Evolutionary conservation across 1,139 yeast species (phyloP).

Genomic region (Lizanozyma gosingica): DNA sequence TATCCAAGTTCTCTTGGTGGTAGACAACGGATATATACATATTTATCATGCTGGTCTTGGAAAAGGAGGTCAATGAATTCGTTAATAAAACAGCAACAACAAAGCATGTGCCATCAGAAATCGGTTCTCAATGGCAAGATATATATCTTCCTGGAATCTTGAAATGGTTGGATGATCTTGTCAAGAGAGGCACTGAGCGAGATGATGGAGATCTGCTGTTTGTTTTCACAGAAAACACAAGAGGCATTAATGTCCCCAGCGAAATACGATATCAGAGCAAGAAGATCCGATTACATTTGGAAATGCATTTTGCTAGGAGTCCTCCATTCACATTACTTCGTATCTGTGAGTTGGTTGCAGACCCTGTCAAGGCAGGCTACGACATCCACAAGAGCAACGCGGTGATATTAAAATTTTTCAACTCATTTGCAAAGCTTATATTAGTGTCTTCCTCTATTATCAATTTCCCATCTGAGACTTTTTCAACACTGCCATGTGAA

Average conservation of each 20-base stretch:
- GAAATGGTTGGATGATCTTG: constrained; percentile 2
- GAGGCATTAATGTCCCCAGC: constrained; percentile 2
- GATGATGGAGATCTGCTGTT: not conserved
- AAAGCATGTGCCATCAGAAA: not conserved
- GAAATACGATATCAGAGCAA: constrained; percentile 11
- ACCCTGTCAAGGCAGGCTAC: constrained; percentile 28
- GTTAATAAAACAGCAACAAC: not conserved
- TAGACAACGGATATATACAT: too few species aligned
- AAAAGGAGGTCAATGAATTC: not conserved
- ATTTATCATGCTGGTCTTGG: too few species aligned
- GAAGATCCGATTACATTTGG: constrained; percentile 15
- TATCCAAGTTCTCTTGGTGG: too few species aligned
- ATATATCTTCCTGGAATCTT: constrained; percentile 1
- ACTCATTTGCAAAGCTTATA: constrained; percentile 20
- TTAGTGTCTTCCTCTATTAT: constrained; percentile 20
- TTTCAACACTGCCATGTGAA: constrained; percentile 2
- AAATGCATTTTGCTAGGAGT: constrained; percentile 16
- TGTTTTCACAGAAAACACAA: constrained; percentile 2
- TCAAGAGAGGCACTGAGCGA: not conserved
- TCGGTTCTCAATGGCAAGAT: not conserved
- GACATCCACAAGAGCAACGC: constrained; percentile 11
- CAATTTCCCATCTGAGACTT: constrained; percentile 17
- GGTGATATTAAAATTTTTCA: constrained; percentile 18
- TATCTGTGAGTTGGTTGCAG: constrained; percentile 41
- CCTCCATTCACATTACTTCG: constrained; percentile 58